A percentile compares a stretch with the other conserved stretches of the same genome.
Conservation (phyloP, 768 basidiomycete species). For the Suillus subaureus region DNA sequence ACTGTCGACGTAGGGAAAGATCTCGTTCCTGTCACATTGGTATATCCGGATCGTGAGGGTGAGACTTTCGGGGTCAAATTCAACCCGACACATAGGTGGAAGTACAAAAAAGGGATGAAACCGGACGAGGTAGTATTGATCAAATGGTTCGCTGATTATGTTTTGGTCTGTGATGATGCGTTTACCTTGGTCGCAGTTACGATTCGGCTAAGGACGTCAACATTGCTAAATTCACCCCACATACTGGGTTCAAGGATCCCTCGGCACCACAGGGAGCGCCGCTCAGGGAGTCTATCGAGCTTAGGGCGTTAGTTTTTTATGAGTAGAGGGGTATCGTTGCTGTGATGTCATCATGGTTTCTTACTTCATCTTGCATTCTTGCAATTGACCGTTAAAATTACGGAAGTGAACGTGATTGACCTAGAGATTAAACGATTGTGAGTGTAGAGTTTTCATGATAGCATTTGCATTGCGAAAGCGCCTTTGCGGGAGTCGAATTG, state of each 20-base stretch:
- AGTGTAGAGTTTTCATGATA: background rate
- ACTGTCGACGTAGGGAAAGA: constrained; percentile 45
- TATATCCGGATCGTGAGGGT: constrained; percentile 53
- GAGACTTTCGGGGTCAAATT: constrained; percentile 52
- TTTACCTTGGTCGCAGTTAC: constrained; percentile 28
- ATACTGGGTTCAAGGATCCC: constrained; percentile 63
- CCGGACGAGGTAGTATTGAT: constrained; percentile 54
- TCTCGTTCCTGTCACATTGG: constrained; percentile 44
- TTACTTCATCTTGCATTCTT: background rate
- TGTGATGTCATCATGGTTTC: background rate
- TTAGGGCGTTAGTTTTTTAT: constrained; percentile 67
- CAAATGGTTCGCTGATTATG: constrained; percentile 43
- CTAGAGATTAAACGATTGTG: background rate
- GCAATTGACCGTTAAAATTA: background rate
- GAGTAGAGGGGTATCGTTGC: constrained; percentile 31
- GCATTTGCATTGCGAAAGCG: background rate
- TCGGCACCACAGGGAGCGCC: constrained; percentile 51
- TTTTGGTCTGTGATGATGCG: background rate
- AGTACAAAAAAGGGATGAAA: constrained; percentile 48
- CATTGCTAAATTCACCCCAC: constrained; percentile 59
- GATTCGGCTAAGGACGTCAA: constrained; percentile 47
- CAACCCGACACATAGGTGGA: constrained; percentile 53
- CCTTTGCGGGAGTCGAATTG: background rate
- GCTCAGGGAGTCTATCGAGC: constrained; percentile 59
- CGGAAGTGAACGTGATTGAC: background rate